Evolutionary conservation across 371 early-diverging fungal genomes (phyloP).

Genomic region (Mucor irregularis): DNA sequence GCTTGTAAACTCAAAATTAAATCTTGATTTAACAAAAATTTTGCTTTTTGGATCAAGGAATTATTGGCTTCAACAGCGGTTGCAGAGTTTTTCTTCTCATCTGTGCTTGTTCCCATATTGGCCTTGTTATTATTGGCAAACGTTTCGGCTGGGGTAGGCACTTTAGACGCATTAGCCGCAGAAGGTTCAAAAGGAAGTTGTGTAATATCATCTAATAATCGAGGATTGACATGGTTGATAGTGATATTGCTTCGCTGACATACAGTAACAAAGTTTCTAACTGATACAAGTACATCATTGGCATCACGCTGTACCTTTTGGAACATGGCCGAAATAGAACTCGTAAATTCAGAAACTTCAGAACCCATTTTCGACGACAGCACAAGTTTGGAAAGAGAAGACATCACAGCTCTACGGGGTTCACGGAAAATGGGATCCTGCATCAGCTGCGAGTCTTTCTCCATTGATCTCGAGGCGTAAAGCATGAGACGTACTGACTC

Average conservation of each 20-base stretch:
- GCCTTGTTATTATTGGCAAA: too few species aligned
- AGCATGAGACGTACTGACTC: constrained; percentile 81
- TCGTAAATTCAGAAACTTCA: constrained; percentile 60
- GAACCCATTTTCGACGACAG: constrained; percentile 81
- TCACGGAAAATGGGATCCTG: constrained; percentile 59
- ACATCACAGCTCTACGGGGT: constrained; percentile 71
- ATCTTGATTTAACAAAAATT: constrained; percentile 36
- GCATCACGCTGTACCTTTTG: constrained; percentile 38
- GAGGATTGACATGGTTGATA: constrained; percentile 48
- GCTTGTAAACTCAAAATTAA: constrained; percentile 34
- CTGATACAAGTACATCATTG: constrained; percentile 69
- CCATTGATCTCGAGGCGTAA: constrained; percentile 71
- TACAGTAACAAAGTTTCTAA: constrained; percentile 72
- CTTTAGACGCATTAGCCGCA: background rate
- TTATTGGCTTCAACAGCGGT: background rate
- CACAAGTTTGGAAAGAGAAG: constrained; percentile 78
- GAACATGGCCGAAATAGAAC: background rate
- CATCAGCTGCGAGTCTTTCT: constrained; percentile 58
- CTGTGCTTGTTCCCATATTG: too few species aligned
- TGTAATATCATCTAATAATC: constrained; percentile 17
- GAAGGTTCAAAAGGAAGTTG: constrained; percentile 12
- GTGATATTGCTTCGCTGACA: constrained; percentile 70
- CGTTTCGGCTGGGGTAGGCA: too few species aligned
- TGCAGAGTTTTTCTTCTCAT: too few species aligned
- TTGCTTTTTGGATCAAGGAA: constrained; percentile 7